Conservation (phyloP, 2,329 filamentous ascomycete genomes). For the Neophaeococcomyces mojaviensis region DNA sequence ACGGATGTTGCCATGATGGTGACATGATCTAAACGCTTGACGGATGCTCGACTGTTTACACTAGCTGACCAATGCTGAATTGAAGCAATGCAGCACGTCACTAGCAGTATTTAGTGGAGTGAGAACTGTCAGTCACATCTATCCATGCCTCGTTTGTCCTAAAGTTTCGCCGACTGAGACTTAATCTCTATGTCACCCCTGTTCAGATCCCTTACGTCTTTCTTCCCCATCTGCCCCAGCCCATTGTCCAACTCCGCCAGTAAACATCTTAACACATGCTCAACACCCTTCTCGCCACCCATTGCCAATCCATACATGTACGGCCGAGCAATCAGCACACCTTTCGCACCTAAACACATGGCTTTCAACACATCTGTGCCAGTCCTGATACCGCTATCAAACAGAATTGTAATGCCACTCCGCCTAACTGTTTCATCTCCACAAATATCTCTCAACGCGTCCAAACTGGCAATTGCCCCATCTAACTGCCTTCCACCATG, state of each 20-base stretch:
- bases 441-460: slow-evolving; percentile 53
- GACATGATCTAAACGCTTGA: too few species aligned
- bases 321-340: slow-evolving; percentile 51
- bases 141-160: neutral
- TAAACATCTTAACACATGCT: slow-evolving; percentile 43
- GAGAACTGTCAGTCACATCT: neutral
- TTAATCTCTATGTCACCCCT: slow-evolving; percentile 19
- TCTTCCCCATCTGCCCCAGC: slow-evolving; percentile 23
- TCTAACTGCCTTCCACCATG: slow-evolving; percentile 47
- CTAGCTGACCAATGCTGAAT: too few species aligned
- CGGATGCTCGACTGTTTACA: too few species aligned
- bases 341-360: slow-evolving; percentile 49
- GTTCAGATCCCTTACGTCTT: slow-evolving; percentile 18
- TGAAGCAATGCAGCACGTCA: neutral
- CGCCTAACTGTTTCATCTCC: slow-evolving; percentile 38
- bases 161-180: slow-evolving; percentile 15
- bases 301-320: slow-evolving; percentile 52
- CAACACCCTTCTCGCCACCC: slow-evolving; percentile 46
- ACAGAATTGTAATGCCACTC: slow-evolving; percentile 37
- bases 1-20: too few species aligned
- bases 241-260: slow-evolving; percentile 37
- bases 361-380: slow-evolving; percentile 47
- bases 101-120: neutral
- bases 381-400: slow-evolving; percentile 45
- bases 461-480: slow-evolving; percentile 43